These are phyloP conservation scores for Eutypa lata DNA, from an alignment of 2,329 filamentous ascomycete species.

Conservation along the genomic window DNA sequence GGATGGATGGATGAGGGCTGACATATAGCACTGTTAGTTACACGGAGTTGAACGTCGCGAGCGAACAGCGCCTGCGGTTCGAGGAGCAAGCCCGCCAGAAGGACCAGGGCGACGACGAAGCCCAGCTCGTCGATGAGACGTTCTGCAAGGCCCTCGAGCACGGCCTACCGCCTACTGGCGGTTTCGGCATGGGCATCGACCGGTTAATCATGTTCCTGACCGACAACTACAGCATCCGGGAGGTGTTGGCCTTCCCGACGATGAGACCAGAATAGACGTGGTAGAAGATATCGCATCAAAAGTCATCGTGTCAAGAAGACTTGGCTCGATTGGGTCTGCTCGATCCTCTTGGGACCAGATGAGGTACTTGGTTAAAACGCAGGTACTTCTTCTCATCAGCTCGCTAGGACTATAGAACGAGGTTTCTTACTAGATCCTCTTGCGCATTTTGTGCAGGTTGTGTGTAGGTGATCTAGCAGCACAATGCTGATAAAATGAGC, in stretches of 20 bases:
- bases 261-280: not conserved
- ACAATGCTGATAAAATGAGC: no score
- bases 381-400: no score
- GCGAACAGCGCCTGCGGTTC: conserved; percentile 87
- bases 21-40: conserved; percentile 46
- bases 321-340: no score
- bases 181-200: conserved; percentile 85
- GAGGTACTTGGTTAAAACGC: no score
- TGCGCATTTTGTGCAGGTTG: no score
- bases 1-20: no score
- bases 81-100: conserved; percentile 97
- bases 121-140: conserved; percentile 92
- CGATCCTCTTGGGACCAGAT: no score
- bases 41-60: conserved; percentile 96
- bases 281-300: not conserved
- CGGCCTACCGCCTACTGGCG: conserved; percentile 87
- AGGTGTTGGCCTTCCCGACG: not conserved
- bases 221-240: conserved; percentile 64
- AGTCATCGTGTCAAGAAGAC: no score
- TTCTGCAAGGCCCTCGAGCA: conserved; percentile 90
- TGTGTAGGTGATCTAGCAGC: no score
- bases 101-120: conserved; percentile 94
- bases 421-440: no score
- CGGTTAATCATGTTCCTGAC: conserved; percentile 94
- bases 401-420: no score